Percentiles rank a stretch among this genome's conserved stretches.
These are phyloP conservation scores for Arthroderma sp. DNA, from an alignment of 2,329 filamentous ascomycete genomes.

Conservation along the genomic window DNA sequence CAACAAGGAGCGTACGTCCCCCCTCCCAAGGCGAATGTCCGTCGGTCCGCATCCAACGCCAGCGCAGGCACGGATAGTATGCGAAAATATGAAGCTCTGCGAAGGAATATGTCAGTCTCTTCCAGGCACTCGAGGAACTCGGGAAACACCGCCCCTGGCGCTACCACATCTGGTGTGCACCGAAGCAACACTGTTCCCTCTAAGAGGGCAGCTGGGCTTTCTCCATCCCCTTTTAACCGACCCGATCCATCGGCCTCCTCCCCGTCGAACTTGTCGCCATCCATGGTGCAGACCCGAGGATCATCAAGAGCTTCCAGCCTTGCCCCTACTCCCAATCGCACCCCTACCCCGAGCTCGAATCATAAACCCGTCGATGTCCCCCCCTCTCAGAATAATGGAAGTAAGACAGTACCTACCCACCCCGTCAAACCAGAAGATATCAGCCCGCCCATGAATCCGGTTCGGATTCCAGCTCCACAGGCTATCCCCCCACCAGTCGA, in stretches of 20 bases:
- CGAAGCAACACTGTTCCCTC: conserved; percentile 88
- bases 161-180: conserved; percentile 41
- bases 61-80: conserved; percentile 82
- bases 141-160: conserved; percentile 37
- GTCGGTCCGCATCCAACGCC: conserved; percentile 70
- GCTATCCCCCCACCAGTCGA: neutral
- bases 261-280: conserved; percentile 24
- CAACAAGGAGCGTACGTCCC: conserved; percentile 48
- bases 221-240: conserved; percentile 6
- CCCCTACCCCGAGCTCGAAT: neutral
- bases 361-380: neutral
- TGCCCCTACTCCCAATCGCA: no score
- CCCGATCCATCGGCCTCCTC: conserved; percentile 26
- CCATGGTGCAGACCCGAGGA: conserved; percentile 2
- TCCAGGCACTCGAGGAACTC: conserved; percentile 75
- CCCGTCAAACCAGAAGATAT: neutral
- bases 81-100: conserved; percentile 57
- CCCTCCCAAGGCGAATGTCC: conserved; percentile 38
- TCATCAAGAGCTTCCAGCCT: no score
- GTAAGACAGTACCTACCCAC: neutral
- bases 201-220: conserved; percentile 46
- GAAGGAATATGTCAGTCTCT: conserved; percentile 82
- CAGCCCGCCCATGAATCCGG: neutral
- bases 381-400: neutral
- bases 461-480: neutral